phyloP scores from a whole-genome alignment of 495 filamentous ascomycete species.

The Amphirosellinia nigrospora region DNA sequence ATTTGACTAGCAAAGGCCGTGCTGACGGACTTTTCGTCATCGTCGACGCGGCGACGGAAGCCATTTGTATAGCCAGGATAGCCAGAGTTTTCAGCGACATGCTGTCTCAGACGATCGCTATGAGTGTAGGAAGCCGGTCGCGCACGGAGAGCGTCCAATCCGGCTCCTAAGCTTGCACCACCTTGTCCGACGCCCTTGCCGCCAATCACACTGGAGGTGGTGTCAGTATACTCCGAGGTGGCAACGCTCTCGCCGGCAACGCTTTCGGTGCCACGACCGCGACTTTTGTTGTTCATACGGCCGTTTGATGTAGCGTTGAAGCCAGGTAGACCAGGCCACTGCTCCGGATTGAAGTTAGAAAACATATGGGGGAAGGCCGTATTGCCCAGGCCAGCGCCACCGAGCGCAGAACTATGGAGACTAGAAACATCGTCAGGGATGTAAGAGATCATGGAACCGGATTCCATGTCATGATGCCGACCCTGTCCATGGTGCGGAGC shows the following conservation, averaged over 20 bases:
- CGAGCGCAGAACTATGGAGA: conserved; percentile 89
- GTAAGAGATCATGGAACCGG: conserved; percentile 86
- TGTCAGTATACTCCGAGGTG: conserved; percentile 84
- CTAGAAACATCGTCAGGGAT: conserved; percentile 98
- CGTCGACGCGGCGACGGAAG: conserved; percentile 82
- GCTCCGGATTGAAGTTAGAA: conserved; percentile 82
- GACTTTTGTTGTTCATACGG: conserved; percentile 56
- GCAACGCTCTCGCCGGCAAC: conserved; percentile 90
- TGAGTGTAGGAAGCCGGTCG: conserved; percentile 55
- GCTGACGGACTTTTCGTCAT: conserved; percentile 93
- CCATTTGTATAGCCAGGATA: conserved; percentile 68
- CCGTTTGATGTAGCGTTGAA: conserved; percentile 66
- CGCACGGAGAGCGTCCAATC: conserved; percentile 67
- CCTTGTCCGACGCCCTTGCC: conserved; percentile 69
- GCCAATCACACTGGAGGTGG: conserved; percentile 74
- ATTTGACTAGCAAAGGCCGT: conserved; percentile 96
- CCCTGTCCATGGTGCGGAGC: conserved; percentile 55
- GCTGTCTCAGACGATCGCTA: conserved; percentile 78
- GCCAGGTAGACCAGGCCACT: conserved; percentile 83
- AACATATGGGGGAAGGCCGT: conserved; percentile 95
- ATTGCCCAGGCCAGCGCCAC: conserved; percentile 74
- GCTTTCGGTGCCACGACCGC: conserved; percentile 71
- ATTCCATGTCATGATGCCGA: conserved; percentile 75
- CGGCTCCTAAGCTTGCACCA: conserved; percentile 82
- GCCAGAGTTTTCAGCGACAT: conserved; percentile 75